Evolutionary conservation across 2,329 filamentous ascomycete genomes (phyloP).

Genomic region (Trichophyton benhamiae): DNA sequence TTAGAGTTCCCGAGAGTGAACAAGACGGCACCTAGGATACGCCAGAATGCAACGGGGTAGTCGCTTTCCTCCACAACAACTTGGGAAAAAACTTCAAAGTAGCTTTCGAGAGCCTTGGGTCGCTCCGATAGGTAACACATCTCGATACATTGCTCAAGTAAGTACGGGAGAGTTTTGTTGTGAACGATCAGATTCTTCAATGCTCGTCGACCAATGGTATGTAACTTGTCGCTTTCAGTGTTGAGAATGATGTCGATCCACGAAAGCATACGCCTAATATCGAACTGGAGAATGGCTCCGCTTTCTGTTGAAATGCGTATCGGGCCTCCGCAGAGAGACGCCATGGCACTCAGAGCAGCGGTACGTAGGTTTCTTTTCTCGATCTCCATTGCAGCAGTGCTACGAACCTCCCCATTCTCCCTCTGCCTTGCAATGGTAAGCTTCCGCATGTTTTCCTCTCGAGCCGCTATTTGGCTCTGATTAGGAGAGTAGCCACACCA

Average conservation of each 20-base stretch:
- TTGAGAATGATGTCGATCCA: conserved; percentile 96
- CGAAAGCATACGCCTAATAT: conserved; percentile 78
- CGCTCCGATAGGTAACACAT: conserved; percentile 76
- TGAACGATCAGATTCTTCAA: conserved; percentile 80
- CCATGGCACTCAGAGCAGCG: conserved; percentile 90
- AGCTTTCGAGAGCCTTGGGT: conserved; percentile 79
- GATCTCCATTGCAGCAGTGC: conserved; percentile 82
- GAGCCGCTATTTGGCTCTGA: conserved; percentile 63
- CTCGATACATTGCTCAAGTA: conserved; percentile 80
- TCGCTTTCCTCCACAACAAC: conserved; percentile 74
- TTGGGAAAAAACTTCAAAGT: conserved; percentile 83
- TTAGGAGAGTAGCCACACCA: conserved; percentile 98
- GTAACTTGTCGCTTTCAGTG: conserved; percentile 80
- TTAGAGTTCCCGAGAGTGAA: conserved; percentile 89
- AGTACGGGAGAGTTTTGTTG: conserved; percentile 73
- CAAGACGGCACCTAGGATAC: conserved; percentile 71
- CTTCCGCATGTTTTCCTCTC: conserved; percentile 79
- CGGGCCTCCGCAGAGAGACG: conserved; percentile 70
- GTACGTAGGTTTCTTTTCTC: conserved; percentile 87
- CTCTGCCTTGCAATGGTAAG: conserved; percentile 68
- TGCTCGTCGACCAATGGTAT: conserved; percentile 76
- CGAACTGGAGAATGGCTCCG: conserved; percentile 76
- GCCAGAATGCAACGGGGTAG: conserved; percentile 80
- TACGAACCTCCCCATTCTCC: conserved; percentile 60
- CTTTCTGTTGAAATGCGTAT: conserved; percentile 82